Evolutionary conservation across 1,284 basidiomycete species (phyloP), one percentile per base, ranked within the genome.

Genomic region (Boletus albobrunnescens): DNA sequence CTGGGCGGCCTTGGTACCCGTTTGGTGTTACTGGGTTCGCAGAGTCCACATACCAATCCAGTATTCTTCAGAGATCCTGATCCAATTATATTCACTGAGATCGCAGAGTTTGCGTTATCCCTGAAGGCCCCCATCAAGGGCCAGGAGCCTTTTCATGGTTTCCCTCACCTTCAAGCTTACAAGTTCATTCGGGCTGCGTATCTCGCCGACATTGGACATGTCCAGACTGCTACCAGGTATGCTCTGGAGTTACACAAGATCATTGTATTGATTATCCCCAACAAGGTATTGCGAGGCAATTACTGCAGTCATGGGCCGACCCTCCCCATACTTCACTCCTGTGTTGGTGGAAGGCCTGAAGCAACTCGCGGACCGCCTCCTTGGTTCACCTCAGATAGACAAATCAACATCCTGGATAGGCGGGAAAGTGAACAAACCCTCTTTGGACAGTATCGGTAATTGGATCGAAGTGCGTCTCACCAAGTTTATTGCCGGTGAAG

Each of bases 391-490:
- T 22, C 79, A 85, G 53, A 64, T 82, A 50, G 81, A 91, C 65
- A 86, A 87, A 69, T 70, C 79, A 17, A 74, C 78, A 33, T 87
- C 88, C 5, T 90, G 93, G 91, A 88, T 94, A 52, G 76, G 82
- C 24, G 77, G 81, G 28, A 92, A 89, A 64, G 74, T 92, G 46
- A 75, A 81, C 54, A 89, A 92, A 68, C 93, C 94, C 1, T 96
- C 91, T 49, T 75, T 98, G 43, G 94, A 97, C 60, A 87, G 87
- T 37, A 82, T 99, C 39, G 91, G 95, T 44, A 88, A 86, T 44
- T 97, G 93, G 82, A 77, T 99, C 22, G 95, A 95, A 67, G 89
- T 90, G n/a, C 81, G 89, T 12, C 83, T 99, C 56, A 94, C 93
- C 24, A 96, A 96, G 65, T 89, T 99, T 58, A 95, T 99, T 52